Base-by-base conservation (phyloP, 2,329 filamentous ascomycete genomes). In the Aspergillus ochraceoroseus region DNA sequence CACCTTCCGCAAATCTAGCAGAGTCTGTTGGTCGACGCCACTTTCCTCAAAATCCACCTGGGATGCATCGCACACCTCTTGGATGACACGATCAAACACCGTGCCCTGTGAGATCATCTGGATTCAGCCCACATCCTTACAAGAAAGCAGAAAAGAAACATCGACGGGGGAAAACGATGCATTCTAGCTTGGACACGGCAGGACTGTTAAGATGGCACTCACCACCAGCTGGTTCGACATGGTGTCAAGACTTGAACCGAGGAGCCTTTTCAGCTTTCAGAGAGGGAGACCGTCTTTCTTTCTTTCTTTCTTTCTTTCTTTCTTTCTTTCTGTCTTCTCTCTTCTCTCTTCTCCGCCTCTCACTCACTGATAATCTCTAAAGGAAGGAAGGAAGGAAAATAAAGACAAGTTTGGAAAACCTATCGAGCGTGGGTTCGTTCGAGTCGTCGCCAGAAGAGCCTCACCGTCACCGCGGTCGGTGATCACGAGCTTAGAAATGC, bases 11-110 rank as follows among this genome's bases (percentile, higher is more conserved):
- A 98, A 73, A 65, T 95, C 87, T 53, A 90, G 80, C 58, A 98
- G 72, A 36, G 90, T 90, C 55, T 79, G 74, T 64, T 90, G 84
- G 57, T 94, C 87, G 51, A 96, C 84, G 57, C 92, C 92, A 55
- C 84, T 87, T 70, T 98, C 92, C 66, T 98, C 92, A 64, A 98
- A 96, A 68, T 96, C 92, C 60, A 90, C 85, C 60, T 86, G 79
- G 59, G 90, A 95, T 53, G 83, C 82, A 56, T 90, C 84, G 67
- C 95, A 86, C 61, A 98, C 89, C 71, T 85, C 84, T 56, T 90
- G 83, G 67, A 96, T 87, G 63, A 98, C 88, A 70, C 92, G 87
- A 48, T 83, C 74, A 61, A 95, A 98, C 59, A 96, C 83, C 53
- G 72, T 70, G 58, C 92, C 92, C 72, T 81, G 48, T 56, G 32